Evolutionary conservation across 163 green algal genomes (phyloP).

Genomic region (Chlamydomonas reinhardtii): DNA sequence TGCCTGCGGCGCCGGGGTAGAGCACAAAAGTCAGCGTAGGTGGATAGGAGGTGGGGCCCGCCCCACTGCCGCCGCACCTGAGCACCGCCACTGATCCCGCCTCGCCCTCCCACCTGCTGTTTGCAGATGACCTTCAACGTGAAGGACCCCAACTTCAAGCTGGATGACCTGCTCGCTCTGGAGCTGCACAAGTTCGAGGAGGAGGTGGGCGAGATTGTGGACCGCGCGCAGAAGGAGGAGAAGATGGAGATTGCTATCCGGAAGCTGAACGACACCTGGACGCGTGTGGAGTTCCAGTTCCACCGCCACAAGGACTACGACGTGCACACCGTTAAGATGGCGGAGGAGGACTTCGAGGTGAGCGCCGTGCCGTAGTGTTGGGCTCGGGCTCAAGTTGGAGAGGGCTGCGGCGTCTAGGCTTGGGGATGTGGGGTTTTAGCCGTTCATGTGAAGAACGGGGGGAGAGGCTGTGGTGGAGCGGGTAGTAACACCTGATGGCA

Average conservation of each 20-base stretch:
- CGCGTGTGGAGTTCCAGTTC: slow-evolving; percentile 83
- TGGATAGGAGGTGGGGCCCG: neutral
- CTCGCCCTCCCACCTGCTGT: neutral
- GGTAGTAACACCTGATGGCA: neutral
- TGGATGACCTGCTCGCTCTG: slow-evolving; percentile 88
- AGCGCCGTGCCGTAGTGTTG: neutral
- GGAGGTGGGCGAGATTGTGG: slow-evolving; percentile 92
- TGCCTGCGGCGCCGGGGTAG: neutral
- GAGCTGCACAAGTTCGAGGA: slow-evolving; percentile 93
- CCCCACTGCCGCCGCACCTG: too few species aligned
- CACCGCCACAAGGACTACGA: slow-evolving; percentile 68
- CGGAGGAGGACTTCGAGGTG: slow-evolving; percentile 89
- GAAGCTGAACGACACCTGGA: slow-evolving; percentile 84
- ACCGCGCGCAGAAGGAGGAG: slow-evolving; percentile 92
- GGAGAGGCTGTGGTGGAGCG: neutral
- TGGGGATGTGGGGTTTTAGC: too few species aligned
- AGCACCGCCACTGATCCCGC: too few species aligned
- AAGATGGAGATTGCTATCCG: slow-evolving; percentile 90
- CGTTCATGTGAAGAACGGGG: too few species aligned
- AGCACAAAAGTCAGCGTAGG: too few species aligned
- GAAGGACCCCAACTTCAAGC: slow-evolving; percentile 79
- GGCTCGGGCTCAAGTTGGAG: neutral
- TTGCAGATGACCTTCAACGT: slow-evolving; percentile 76
- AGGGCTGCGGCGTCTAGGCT: neutral
- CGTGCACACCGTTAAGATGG: slow-evolving; percentile 82